These are phyloP conservation scores for Candida gorgasii DNA, from an alignment of 805 yeast genomes.

Conservation along the genomic window DNA sequence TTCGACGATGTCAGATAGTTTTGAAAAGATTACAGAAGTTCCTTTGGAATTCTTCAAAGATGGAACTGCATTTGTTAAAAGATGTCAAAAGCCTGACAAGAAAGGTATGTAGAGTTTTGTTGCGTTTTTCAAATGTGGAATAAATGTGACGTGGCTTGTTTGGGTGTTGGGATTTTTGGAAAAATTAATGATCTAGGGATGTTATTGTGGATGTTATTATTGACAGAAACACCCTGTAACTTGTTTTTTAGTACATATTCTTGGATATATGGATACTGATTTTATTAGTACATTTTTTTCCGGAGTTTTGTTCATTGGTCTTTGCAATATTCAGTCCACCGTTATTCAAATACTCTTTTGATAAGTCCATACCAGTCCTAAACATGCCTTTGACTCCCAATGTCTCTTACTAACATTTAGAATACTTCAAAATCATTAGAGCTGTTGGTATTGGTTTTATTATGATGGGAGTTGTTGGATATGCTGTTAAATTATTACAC, in stretches of 20 bases:
- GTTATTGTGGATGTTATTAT: too few species aligned
- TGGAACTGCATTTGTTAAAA: constrained; percentile 82
- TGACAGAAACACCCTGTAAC: too few species aligned
- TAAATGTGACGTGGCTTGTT: constrained; percentile 5
- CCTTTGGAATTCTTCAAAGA: constrained; percentile 92
- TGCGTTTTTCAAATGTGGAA: not conserved
- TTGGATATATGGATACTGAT: too few species aligned
- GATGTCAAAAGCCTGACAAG: constrained; percentile 90
- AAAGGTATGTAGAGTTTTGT: constrained; percentile 48
- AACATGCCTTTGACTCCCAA: too few species aligned
- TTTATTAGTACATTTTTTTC: too few species aligned
- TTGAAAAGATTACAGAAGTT: constrained; percentile 78
- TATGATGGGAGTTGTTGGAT: constrained; percentile 98
- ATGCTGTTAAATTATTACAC: constrained; percentile 89
- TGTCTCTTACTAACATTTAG: constrained; percentile 36
- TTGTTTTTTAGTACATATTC: too few species aligned
- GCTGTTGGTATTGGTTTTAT: constrained; percentile 97
- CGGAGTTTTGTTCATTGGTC: too few species aligned
- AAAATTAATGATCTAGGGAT: too few species aligned
- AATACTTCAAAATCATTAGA: constrained; percentile 82
- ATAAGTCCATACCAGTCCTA: too few species aligned
- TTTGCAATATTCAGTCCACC: too few species aligned
- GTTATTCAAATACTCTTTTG: too few species aligned
- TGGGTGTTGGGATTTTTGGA: constrained; percentile 9
- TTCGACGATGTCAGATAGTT: constrained; percentile 51